A percentile compares a stretch with the other conserved stretches of the same genome.
Conservation (phyloP, 805 yeast species). For the Pichia scutulata region DNA sequence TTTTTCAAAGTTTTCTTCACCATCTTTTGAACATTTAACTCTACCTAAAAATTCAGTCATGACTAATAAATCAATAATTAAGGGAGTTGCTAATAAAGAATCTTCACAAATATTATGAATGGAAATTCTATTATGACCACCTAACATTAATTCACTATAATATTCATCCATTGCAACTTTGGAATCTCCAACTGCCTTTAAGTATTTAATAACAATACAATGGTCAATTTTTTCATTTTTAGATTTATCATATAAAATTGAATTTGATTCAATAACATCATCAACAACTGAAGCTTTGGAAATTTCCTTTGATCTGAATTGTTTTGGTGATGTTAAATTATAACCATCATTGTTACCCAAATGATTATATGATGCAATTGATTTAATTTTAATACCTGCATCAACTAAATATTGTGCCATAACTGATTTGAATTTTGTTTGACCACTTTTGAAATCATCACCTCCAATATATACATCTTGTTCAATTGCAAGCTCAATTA, state of each 20-base stretch:
- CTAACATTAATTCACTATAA: constrained; percentile 93
- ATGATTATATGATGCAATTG: constrained; percentile 94
- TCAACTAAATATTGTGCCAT: constrained; percentile 93
- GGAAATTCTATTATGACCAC: constrained; percentile 92
- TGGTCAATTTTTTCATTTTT: constrained; percentile 78
- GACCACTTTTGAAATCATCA: constrained; percentile 96
- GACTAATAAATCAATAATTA: constrained; percentile 84
- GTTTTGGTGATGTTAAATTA: constrained; percentile 85
- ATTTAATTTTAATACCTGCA: constrained; percentile 92
- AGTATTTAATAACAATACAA: constrained; percentile 89
- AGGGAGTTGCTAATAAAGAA: constrained; percentile 88
- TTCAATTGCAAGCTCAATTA: constrained; percentile 78
- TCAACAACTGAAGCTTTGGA: constrained; percentile 90
- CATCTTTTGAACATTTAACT: constrained; percentile 63
- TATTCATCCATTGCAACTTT: constrained; percentile 99
- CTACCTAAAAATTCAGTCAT: constrained; percentile 87
- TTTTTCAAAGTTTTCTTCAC: constrained; percentile 43
- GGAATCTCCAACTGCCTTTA: constrained; percentile 92
- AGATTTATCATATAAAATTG: constrained; percentile 74
- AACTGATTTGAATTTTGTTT: constrained; percentile 93
- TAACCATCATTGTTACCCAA: constrained; percentile 95
- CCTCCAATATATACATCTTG: constrained; percentile 81
- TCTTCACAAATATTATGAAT: constrained; percentile 96
- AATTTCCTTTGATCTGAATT: constrained; percentile 92
- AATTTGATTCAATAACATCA: constrained; percentile 85